Evolutionary conservation across 768 basidiomycete genomes (phyloP).

Genomic region (Termitomyces sp.): DNA sequence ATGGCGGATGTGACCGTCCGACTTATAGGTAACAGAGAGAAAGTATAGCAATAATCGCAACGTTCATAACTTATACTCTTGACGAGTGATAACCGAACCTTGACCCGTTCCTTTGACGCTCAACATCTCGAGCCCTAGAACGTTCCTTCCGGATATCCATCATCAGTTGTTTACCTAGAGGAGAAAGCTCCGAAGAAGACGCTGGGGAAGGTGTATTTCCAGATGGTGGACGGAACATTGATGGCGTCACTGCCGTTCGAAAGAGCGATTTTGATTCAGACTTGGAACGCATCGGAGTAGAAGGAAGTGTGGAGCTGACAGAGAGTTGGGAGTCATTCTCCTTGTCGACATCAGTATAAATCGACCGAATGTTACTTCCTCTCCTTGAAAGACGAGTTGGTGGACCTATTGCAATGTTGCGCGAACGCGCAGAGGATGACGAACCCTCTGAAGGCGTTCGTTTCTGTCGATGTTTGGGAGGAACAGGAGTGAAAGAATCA

Average conservation of each 20-base stretch:
- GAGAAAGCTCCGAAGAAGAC: conserved; percentile 70
- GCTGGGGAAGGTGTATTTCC: conserved; percentile 53
- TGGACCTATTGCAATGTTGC: conserved; percentile 5
- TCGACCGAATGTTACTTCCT: conserved; percentile 8
- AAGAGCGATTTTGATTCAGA: conserved; percentile 28
- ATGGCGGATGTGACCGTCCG: background rate
- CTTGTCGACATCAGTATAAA: conserved; percentile 25
- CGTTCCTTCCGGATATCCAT: conserved; percentile 47
- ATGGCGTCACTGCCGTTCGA: conserved; percentile 29
- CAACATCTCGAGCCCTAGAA: conserved; percentile 29
- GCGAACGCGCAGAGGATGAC: conserved; percentile 13
- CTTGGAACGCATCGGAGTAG: conserved; percentile 40
- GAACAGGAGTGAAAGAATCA: conserved; percentile 27
- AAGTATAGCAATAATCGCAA: background rate
- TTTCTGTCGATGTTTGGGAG: conserved; percentile 22
- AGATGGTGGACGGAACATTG: conserved; percentile 42
- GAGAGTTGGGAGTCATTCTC: conserved; percentile 33
- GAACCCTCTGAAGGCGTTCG: conserved; percentile 23
- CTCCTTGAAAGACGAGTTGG: conserved; percentile 15
- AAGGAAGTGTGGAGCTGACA: conserved; percentile 32
- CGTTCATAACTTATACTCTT: background rate
- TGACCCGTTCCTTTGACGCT: conserved; percentile 18
- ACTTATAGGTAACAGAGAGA: background rate
- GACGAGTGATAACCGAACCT: conserved; percentile 6
- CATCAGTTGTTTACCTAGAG: conserved; percentile 65